Conservation (phyloP, 768 basidiomycete species). For the Pleurotus djamor region DNA sequence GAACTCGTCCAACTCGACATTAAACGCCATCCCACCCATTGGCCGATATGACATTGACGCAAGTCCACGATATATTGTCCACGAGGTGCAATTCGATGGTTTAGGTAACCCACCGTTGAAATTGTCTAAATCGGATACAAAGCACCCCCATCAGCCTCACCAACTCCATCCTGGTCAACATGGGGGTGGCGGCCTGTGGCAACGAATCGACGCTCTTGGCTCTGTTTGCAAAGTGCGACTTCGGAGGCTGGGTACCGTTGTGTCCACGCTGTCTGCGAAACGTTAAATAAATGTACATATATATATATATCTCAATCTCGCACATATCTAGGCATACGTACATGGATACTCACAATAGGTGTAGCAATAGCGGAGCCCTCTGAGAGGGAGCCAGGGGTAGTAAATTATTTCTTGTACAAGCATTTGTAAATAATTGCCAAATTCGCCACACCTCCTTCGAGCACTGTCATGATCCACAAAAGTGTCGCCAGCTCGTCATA, state of each 20-base stretch:
- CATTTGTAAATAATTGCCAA: conserved; percentile 7
- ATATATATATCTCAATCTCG: background rate
- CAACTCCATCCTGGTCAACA: background rate
- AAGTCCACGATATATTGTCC: background rate
- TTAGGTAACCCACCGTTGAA: background rate
- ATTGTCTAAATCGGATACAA: background rate
- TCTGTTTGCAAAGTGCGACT: background rate
- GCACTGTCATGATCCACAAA: conserved; percentile 2
- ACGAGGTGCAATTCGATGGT: background rate
- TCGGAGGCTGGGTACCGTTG: background rate
- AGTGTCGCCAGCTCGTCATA: background rate
- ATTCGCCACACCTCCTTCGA: background rate
- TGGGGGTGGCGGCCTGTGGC: background rate
- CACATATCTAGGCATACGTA: too few species aligned
- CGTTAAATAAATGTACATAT: too few species aligned
- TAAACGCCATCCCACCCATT: background rate
- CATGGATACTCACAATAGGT: too few species aligned
- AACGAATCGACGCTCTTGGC: background rate
- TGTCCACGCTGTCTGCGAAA: background rate
- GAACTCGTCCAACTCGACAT: background rate
- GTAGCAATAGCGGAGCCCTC: background rate
- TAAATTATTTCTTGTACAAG: background rate
- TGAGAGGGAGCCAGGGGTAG: background rate
- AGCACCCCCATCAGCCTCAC: background rate
- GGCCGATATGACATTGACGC: background rate